These are phyloP conservation scores for Lodderomyces parapsilosis DNA, from an alignment of 1,139 yeast genomes.

Conservation along the genomic window DNA sequence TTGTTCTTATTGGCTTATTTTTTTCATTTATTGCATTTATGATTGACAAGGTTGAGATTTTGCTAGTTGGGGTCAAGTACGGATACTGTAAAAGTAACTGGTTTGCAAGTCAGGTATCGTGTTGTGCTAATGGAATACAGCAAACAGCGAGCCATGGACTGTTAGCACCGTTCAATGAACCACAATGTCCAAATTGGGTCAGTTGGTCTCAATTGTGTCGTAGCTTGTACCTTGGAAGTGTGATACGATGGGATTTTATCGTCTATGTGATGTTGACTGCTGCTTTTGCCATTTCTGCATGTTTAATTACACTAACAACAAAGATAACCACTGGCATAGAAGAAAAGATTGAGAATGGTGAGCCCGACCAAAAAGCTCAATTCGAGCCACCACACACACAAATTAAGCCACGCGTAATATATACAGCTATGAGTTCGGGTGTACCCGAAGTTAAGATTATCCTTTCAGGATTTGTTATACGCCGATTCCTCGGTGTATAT, in stretches of 20 bases:
- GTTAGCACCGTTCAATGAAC: constrained; percentile 20
- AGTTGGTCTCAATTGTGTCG: constrained; percentile 42
- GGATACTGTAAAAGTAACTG: constrained; percentile 54
- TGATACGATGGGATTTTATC: constrained; percentile 28
- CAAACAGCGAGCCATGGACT: constrained; percentile 6
- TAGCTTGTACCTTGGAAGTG: constrained; percentile 17
- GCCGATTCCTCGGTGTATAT: constrained; percentile 55
- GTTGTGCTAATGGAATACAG: constrained; percentile 29
- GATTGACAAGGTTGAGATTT: constrained; percentile 52
- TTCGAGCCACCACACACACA: neutral
- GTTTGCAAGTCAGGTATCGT: constrained; percentile 45
- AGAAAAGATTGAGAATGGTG: constrained; percentile 1
- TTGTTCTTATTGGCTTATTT: constrained; percentile 45
- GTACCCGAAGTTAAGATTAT: constrained; percentile 64
- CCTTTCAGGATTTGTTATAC: constrained; percentile 54
- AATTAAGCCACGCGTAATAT: constrained; percentile 31
- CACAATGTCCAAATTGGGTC: constrained; percentile 32
- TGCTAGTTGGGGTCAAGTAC: constrained; percentile 52
- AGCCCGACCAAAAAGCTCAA: neutral
- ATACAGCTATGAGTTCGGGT: constrained; percentile 63
- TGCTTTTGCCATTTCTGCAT: constrained; percentile 46
- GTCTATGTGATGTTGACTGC: constrained; percentile 44
- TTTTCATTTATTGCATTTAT: constrained; percentile 52
- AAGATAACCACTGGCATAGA: constrained; percentile 30
- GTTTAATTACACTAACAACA: constrained; percentile 48